These are phyloP conservation scores for Umbelopsis sp. DNA, from an alignment of 192 early-diverging fungal species.

Conservation along the genomic window DNA sequence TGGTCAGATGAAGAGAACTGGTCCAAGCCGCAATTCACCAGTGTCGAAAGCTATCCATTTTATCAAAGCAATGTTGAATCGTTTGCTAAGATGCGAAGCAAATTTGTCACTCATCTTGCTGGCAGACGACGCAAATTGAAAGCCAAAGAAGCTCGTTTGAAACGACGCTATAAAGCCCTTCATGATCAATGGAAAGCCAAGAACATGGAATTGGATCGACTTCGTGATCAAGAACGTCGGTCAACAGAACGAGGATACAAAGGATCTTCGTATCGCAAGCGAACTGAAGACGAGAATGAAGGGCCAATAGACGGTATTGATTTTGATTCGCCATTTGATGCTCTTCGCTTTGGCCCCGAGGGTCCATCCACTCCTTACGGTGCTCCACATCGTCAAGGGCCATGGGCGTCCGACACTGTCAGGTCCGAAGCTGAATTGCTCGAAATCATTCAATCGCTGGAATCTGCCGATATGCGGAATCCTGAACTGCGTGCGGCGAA, in stretches of 20 bases:
- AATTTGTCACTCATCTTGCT: constrained; percentile 19
- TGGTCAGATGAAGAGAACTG: constrained; percentile 36
- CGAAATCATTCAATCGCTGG: constrained; percentile 73
- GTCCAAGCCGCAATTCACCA: constrained; percentile 38
- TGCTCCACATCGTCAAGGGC: constrained; percentile 33
- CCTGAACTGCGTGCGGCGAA: constrained; percentile 71
- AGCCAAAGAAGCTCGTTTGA: constrained; percentile 47
- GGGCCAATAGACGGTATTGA: constrained; percentile 30
- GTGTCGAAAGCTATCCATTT: constrained; percentile 47
- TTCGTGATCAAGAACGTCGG: constrained; percentile 35
- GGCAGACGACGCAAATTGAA: constrained; percentile 16
- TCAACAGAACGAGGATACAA: constrained; percentile 24
- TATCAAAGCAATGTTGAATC: constrained; percentile 44
- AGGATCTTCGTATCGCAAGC: constrained; percentile 3
- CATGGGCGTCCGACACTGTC: constrained; percentile 71
- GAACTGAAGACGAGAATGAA: constrained; percentile 25
- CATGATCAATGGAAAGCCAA: constrained; percentile 54
- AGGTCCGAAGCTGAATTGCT: constrained; percentile 78
- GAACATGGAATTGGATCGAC: constrained; percentile 34
- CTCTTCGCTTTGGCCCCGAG: constrained; percentile 27
- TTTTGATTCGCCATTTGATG: constrained; percentile 28
- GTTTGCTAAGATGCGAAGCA: neutral
- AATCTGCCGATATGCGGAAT: constrained; percentile 72
- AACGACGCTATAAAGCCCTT: constrained; percentile 48
- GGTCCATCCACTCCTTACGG: constrained; percentile 28